A percentile compares a stretch with the other conserved stretches of the same genome.
phyloP scores from a whole-genome alignment of 1,284 basidiomycete species.

The Ustilago xerochloae region DNA sequence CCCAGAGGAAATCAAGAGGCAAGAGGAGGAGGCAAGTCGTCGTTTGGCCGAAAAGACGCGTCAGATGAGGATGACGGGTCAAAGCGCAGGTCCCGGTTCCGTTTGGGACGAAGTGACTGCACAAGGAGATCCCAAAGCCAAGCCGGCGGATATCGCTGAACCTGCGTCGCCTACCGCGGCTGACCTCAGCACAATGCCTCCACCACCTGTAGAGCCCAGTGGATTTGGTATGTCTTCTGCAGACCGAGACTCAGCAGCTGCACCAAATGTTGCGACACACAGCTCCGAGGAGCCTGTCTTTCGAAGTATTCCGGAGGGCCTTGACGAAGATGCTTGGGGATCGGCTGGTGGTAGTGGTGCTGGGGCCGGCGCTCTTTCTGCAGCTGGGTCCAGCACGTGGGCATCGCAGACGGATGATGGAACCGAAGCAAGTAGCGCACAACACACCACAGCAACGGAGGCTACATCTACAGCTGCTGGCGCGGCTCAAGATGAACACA shows the following conservation, averaged over 20 bases:
- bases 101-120: conserved; percentile 64
- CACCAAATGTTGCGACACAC: conserved; percentile 63
- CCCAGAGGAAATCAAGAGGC: conserved; percentile 63
- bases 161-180: conserved; percentile 41
- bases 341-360: conserved; percentile 41
- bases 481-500: conserved; percentile 21
- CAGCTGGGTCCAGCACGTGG: conserved; percentile 28
- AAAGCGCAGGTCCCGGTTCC: conserved; percentile 47
- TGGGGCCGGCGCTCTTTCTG: conserved; percentile 12
- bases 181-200: conserved; percentile 31
- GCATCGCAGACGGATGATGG: conserved; percentile 44
- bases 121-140: conserved; percentile 51
- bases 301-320: conserved; percentile 56
- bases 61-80: conserved; percentile 54
- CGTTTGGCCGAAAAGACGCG: conserved; percentile 62
- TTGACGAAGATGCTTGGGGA: conserved; percentile 58
- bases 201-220: conserved; percentile 50
- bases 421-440: conserved; percentile 37
- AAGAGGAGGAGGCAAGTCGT: conserved; percentile 63
- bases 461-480: conserved; percentile 25
- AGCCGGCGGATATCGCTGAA: conserved; percentile 53
- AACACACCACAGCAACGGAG: conserved; percentile 26
- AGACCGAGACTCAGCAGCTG: conserved; percentile 55
- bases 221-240: conserved; percentile 52
- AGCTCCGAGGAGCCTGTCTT: conserved; percentile 59